phyloP scores from a whole-genome alignment of 2,329 filamentous ascomycete species.

The Fusarium pseudocircinatum region DNA sequence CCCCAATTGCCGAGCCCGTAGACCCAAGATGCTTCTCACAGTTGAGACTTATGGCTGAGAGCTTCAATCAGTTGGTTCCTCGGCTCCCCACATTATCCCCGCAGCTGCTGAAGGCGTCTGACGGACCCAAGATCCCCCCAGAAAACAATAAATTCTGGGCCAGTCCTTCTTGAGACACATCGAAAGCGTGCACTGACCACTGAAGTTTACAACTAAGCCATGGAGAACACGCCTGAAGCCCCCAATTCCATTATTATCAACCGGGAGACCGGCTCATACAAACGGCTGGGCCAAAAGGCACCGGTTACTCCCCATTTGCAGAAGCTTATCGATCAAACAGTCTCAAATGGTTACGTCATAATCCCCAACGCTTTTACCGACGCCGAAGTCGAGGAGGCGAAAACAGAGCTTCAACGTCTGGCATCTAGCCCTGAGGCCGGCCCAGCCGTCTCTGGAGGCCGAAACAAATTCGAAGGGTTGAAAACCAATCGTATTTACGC shows the following conservation, averaged over 20 bases:
- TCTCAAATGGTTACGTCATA: background rate
- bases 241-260: background rate
- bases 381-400: background rate
- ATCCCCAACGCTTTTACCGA: background rate
- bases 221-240: background rate
- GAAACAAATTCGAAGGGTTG: background rate
- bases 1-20: background rate
- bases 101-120: background rate
- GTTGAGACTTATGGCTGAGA: background rate
- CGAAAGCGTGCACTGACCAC: background rate
- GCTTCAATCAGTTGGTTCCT: background rate
- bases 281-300: background rate
- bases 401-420: background rate
- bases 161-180: background rate
- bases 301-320: background rate
- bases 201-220: rapidly evolving
- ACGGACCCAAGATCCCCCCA: rapidly evolving
- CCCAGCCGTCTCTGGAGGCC: background rate
- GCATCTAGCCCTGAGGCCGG: background rate
- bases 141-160: background rate
- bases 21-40: background rate
- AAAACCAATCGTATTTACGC: background rate
- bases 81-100: background rate
- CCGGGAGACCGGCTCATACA: background rate
- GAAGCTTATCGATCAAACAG: background rate